A percentile compares a stretch with the other conserved stretches of the same genome.
phyloP scores from a whole-genome alignment of 208 protist genomes.

The Trypanosoma theileri region DNA sequence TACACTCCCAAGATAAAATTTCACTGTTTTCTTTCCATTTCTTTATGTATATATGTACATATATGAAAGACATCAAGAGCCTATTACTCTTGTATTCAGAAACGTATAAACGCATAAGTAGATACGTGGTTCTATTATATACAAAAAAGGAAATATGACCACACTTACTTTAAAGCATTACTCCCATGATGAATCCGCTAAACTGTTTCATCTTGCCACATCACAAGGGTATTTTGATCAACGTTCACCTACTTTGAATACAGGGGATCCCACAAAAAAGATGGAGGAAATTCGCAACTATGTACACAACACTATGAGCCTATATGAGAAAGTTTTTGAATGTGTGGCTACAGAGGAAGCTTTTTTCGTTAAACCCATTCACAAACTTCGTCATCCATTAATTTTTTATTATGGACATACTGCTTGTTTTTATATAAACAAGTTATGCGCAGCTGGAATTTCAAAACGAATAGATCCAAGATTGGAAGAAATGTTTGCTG shows the following conservation, averaged over 20 bases:
- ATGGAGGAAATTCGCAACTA: slow-evolving; percentile 87
- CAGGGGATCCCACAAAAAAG: slow-evolving; percentile 57
- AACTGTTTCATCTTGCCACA: slow-evolving; percentile 42
- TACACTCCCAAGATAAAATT: too few species aligned
- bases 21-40: too few species aligned
- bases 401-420: slow-evolving; percentile 98
- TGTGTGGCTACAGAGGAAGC: slow-evolving; percentile 71
- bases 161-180: slow-evolving; percentile 49
- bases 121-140: slow-evolving; percentile 1
- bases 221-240: slow-evolving; percentile 60
- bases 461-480: slow-evolving; percentile 78
- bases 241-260: slow-evolving; percentile 51
- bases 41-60: too few species aligned
- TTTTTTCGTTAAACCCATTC: slow-evolving; percentile 81
- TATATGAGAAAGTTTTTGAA: slow-evolving; percentile 89
- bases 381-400: slow-evolving; percentile 94
- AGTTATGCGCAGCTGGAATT: slow-evolving; percentile 88
- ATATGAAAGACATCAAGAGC: too few species aligned
- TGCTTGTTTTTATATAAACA: slow-evolving; percentile 96
- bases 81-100: too few species aligned
- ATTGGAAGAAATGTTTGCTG: slow-evolving; percentile 93
- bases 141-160: slow-evolving; percentile 31
- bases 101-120: too few species aligned
- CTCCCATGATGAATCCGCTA: slow-evolving; percentile 43
- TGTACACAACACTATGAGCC: slow-evolving; percentile 82